These are phyloP conservation scores for Fraxinus latifolia DNA, from an alignment of 305 asterid genomes.

Conservation along the genomic window DNA sequence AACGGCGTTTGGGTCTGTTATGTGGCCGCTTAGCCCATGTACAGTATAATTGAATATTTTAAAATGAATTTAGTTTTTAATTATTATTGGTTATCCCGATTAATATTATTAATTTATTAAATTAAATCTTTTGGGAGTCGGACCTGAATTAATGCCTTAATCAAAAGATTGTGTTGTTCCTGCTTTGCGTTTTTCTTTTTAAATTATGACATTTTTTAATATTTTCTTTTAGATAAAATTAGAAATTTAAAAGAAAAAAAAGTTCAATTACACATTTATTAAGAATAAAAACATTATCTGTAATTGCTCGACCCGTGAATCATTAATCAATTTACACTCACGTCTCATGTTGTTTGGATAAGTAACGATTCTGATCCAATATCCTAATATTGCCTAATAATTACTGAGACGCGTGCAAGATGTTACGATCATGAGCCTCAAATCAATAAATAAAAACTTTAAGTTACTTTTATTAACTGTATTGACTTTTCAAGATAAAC, in stretches of 20 bases:
- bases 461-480: too few relatives aligned
- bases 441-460: too few relatives aligned
- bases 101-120: slow-evolving; percentile 46
- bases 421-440: too few relatives aligned
- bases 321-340: background rate
- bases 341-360: background rate
- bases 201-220: too few relatives aligned
- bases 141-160: slow-evolving; percentile 32
- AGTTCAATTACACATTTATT: background rate
- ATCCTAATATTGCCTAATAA: background rate
- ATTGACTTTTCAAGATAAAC: too few relatives aligned
- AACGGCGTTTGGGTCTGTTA: slow-evolving; percentile 57
- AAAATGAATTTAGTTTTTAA: slow-evolving; percentile 6
- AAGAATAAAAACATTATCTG: background rate
- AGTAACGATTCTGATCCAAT: background rate
- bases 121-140: slow-evolving; percentile 50
- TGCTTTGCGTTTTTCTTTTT: background rate
- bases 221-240: background rate
- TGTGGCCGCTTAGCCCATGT: slow-evolving; percentile 30
- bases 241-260: background rate
- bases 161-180: background rate
- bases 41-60: slow-evolving; percentile 21
- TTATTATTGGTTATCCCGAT: slow-evolving; percentile 77
- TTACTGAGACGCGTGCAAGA: background rate
- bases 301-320: background rate